Base-by-base conservation (phyloP, 768 basidiomycete genomes). In the Calvatia gigantea region DNA sequence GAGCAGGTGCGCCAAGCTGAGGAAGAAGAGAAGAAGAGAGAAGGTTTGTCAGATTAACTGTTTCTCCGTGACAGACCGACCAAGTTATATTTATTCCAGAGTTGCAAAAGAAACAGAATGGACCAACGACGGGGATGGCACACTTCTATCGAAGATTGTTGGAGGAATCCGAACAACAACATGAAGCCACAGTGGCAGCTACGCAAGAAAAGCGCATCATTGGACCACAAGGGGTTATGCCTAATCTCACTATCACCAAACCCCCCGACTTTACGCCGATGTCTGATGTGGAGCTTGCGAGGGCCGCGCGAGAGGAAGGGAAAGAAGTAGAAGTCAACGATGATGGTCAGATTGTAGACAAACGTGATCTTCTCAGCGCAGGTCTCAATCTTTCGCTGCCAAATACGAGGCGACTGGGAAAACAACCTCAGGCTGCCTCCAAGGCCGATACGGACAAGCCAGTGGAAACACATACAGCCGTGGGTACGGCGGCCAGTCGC, bases 291-390 rank as follows among this genome's bases (percentile, higher is more conserved):
- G 87, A 92, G 64, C 77, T 92, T 25, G 92, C 89, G 21, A 80
- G 69, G 41, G 62, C 80, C 41, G 92, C 93, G 14, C 76, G 77
- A 61, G 82, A 78, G 56, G 78, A 88, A 64, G 95, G 94, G 21
- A 89, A 89, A 68, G 78, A 85, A 9, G 86, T 99, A 31, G 96
- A 98, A 69, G 74, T 98, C 31, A 98, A 98, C 69, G 96, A 98
- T 69, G 95, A 98, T 63, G 95, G 94, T 63, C 91, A 95, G 67
- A 94, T 98, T 43, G 88, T 99, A 45, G 97, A 99, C 74, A 94
- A 95, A 66, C 86, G 95, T 54, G 91, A 95, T 50, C 75, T 99
- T 6, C 76, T 98, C 42, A 83, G 87, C 19, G 95, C 96, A 4
- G 97, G 97, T 2, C 74, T 99, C 54, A 99, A 99, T 67, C 78